Evolutionary conservation across 805 yeast genomes (phyloP).

Genomic region (Dipodascopsis uninucleata): DNA sequence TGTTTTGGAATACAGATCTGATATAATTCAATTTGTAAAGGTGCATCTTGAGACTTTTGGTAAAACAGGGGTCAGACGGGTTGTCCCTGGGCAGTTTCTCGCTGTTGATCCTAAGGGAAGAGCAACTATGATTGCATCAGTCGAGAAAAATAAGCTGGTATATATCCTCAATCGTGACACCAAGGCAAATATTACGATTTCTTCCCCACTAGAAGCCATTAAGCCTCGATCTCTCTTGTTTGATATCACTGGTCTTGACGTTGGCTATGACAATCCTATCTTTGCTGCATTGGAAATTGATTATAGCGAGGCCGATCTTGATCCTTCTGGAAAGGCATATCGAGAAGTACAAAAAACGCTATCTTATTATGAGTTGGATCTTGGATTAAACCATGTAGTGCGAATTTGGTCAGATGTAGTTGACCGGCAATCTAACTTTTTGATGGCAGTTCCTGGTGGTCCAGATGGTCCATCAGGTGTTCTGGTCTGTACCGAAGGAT

Average conservation of each 20-base stretch:
- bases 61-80: conserved; percentile 70
- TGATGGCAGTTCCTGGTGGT: conserved; percentile 70
- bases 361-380: conserved; percentile 75
- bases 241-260: conserved; percentile 58
- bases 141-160: conserved; percentile 71
- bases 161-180: conserved; percentile 57
- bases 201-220: conserved; percentile 73
- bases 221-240: conserved; percentile 52
- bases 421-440: conserved; percentile 44
- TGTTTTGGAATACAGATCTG: conserved; percentile 46
- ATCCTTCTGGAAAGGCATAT: conserved; percentile 27
- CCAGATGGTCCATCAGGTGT: conserved; percentile 69
- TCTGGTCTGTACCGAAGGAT: conserved; percentile 57
- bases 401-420: conserved; percentile 46
- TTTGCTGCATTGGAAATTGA: conserved; percentile 78
- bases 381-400: conserved; percentile 76
- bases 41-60: conserved; percentile 60
- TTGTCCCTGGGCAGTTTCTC: conserved; percentile 70
- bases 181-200: conserved; percentile 47
- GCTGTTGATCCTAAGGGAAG: conserved; percentile 69
- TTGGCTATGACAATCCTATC: conserved; percentile 75
- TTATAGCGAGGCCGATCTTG: conserved; percentile 40
- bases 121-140: conserved; percentile 63
- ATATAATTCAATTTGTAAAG: conserved; percentile 40
- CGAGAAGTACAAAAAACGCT: conserved; percentile 38